phyloP scores from a whole-genome alignment of 1,284 basidiomycete species.

The Trametes versicolor region DNA sequence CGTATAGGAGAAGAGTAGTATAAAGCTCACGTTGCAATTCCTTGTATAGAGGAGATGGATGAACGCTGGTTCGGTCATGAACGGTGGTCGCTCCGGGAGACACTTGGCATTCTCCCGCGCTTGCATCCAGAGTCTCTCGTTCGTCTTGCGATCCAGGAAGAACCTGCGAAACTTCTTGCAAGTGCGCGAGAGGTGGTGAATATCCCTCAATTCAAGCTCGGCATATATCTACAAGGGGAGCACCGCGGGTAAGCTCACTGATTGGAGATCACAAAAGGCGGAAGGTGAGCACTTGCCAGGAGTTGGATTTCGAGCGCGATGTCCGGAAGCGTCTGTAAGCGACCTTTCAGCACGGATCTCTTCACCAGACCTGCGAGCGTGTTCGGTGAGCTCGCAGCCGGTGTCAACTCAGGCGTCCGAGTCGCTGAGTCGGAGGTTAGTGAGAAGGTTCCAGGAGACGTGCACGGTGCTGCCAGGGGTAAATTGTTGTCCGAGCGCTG shows the following conservation, averaged over 20 bases:
- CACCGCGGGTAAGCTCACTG: too few species aligned
- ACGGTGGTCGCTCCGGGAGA: conserved; percentile 22
- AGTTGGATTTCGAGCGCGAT: conserved; percentile 4
- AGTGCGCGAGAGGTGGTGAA: conserved; percentile 17
- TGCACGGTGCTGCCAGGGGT: too few species aligned
- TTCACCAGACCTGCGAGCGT: too few species aligned
- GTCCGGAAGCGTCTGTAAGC: background rate
- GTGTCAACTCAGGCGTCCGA: too few species aligned
- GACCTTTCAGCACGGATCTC: background rate
- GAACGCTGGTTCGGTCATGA: conserved; percentile 23
- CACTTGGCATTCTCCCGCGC: conserved; percentile 3
- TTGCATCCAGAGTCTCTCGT: conserved; percentile 13
- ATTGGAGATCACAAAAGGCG: too few species aligned
- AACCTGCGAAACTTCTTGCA: conserved; percentile 24
- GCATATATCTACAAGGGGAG: conserved; percentile 61
- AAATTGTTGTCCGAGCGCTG: too few species aligned
- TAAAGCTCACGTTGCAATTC: conserved; percentile 14
- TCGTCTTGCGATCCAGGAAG: conserved; percentile 13
- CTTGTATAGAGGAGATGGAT: conserved; percentile 16
- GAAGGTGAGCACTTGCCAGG: background rate
- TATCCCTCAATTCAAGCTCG: conserved; percentile 53
- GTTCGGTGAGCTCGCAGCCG: too few species aligned
- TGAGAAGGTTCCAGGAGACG: too few species aligned
- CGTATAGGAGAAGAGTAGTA: too few species aligned
- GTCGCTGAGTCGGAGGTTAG: too few species aligned